A percentile compares a stretch with the other conserved stretches of the same genome.
Evolutionary conservation across 2,329 filamentous ascomycete genomes (phyloP).

Genomic region (Phaeosphaeria sp.): DNA sequence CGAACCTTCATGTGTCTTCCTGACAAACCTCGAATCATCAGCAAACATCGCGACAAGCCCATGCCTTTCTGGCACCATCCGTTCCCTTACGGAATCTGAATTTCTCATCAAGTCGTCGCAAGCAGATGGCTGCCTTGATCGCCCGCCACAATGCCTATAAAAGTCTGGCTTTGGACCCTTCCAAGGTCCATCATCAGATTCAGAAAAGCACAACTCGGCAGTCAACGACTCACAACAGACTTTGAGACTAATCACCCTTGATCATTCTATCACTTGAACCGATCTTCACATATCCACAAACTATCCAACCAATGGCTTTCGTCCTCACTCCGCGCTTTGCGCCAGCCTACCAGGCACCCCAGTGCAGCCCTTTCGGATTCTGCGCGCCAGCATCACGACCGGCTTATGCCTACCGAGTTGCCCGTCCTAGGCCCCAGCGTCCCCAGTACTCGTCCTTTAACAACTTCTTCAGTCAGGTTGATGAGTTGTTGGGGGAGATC

Average conservation of each 20-base stretch:
- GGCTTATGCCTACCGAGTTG: slow-evolving; percentile 23
- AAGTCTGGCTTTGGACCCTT: slow-evolving; percentile 18
- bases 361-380: slow-evolving; percentile 37
- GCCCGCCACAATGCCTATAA: slow-evolving; percentile 42
- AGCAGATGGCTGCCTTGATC: slow-evolving; percentile 31
- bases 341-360: slow-evolving; percentile 36
- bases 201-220: slow-evolving; percentile 26
- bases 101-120: slow-evolving; percentile 37
- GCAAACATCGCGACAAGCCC: slow-evolving; percentile 29
- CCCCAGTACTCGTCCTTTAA: slow-evolving; percentile 35
- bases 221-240: slow-evolving; percentile 29
- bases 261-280: slow-evolving; percentile 9
- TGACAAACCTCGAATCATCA: slow-evolving; percentile 32
- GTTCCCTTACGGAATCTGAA: slow-evolving; percentile 30
- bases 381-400: slow-evolving; percentile 30
- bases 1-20: slow-evolving; percentile 30
- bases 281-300: slow-evolving; percentile 5
- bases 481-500: slow-evolving; percentile 41
- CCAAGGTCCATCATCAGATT: slow-evolving; percentile 32
- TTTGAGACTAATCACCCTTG: slow-evolving; percentile 19
- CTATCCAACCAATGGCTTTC: slow-evolving; percentile 38
- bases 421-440: slow-evolving; percentile 22
- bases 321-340: slow-evolving; percentile 41
- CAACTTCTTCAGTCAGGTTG: slow-evolving; percentile 43
- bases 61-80: slow-evolving; percentile 36